phyloP scores from a whole-genome alignment of 306 rosid species.

The Acacia crassicarpa region DNA sequence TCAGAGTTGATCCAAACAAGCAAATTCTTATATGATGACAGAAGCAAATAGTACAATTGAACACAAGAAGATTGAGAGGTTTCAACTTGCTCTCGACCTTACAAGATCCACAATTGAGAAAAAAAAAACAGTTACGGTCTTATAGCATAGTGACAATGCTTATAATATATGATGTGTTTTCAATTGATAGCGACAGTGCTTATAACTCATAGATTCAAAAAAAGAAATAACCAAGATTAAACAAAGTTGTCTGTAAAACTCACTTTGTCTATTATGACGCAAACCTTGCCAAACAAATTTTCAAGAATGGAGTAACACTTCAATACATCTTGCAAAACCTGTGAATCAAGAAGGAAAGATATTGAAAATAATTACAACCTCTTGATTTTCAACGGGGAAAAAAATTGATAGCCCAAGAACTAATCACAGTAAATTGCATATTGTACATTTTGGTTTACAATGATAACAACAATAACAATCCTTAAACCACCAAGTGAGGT shows the following conservation, averaged over 20 bases:
- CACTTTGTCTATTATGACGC: slow-evolving; percentile 95
- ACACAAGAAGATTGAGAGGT: too few species aligned
- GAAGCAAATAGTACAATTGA: too few species aligned
- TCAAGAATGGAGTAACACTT: slow-evolving; percentile 64
- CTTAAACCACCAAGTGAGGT: not conserved
- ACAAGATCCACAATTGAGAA: too few species aligned
- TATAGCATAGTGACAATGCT: too few species aligned
- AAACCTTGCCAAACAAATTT: slow-evolving; percentile 82
- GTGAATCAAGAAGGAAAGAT: slow-evolving; percentile 24
- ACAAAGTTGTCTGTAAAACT: slow-evolving; percentile 28
- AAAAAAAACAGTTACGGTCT: too few species aligned
- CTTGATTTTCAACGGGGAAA: not conserved
- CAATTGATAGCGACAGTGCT: slow-evolving; percentile 15
- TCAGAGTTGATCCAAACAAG: too few species aligned
- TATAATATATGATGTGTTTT: too few species aligned
- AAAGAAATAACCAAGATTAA: not conserved
- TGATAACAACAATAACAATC: not conserved
- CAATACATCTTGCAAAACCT: slow-evolving; percentile 90
- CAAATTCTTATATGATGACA: too few species aligned
- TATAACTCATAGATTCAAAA: not conserved
- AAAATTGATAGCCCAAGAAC: not conserved
- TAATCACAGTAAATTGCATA: not conserved
- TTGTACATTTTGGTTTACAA: not conserved
- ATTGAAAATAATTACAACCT: not conserved
- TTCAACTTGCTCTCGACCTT: too few species aligned